Evolutionary conservation across 1,284 basidiomycete genomes (phyloP).

Genomic region (Tylopilus microsporus): DNA sequence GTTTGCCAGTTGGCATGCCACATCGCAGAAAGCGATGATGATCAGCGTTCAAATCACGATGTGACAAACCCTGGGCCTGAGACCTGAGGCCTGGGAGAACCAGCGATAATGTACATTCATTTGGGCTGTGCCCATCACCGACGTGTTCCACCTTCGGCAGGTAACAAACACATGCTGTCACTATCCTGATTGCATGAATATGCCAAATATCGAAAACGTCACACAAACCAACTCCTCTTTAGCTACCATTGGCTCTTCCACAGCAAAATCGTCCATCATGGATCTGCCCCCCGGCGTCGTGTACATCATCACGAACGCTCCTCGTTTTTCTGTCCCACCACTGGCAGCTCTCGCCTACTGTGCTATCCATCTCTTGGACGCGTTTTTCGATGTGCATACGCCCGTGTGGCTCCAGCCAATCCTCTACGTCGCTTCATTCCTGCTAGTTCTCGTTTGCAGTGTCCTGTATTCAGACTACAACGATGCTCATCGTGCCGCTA

Average conservation of each 20-base stretch:
- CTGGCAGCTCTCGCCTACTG: conserved; percentile 14
- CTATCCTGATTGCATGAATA: not conserved
- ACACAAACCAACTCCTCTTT: not conserved
- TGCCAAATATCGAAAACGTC: not conserved
- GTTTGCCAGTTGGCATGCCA: no score
- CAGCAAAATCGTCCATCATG: not conserved
- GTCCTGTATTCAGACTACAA: conserved; percentile 21
- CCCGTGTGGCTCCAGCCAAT: conserved; percentile 19
- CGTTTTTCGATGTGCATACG: conserved; percentile 1
- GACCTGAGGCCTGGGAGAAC: no score
- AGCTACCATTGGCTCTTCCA: not conserved
- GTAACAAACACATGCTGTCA: not conserved
- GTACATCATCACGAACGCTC: conserved; percentile 20
- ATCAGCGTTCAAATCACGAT: not conserved
- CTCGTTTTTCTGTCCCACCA: conserved; percentile 21
- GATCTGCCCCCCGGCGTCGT: conserved; percentile 28
- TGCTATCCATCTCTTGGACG: conserved; percentile 7
- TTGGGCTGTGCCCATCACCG: not conserved
- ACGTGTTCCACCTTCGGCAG: not conserved
- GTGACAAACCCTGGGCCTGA: not conserved
- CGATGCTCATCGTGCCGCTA: conserved; percentile 28
- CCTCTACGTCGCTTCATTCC: conserved; percentile 26
- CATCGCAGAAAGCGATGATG: not conserved
- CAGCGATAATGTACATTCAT: not conserved
- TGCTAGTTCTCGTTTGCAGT: conserved; percentile 22